A percentile compares a stretch with the other conserved stretches of the same genome.
Evolutionary conservation across 495 filamentous ascomycete genomes (phyloP).

Genomic region (Lepraria neglecta): DNA sequence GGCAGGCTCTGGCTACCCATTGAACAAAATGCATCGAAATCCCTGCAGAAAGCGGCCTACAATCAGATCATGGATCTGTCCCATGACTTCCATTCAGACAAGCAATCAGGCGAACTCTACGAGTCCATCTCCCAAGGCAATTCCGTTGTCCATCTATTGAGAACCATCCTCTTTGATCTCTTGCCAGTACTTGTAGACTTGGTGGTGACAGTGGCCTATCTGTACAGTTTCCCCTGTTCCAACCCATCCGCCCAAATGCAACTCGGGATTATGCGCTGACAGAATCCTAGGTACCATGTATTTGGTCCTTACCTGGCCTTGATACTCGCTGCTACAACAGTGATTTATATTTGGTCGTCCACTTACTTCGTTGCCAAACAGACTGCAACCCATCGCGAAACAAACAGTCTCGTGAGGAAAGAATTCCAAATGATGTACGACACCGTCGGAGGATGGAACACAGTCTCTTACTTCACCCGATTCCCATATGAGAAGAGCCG

Average conservation of each 20-base stretch:
- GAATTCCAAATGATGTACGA: conserved; percentile 57
- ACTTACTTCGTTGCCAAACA: conserved; percentile 43
- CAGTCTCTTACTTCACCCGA: conserved; percentile 66
- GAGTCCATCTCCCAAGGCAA: conserved; percentile 59
- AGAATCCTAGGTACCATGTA: conserved; percentile 31
- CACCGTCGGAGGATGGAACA: conserved; percentile 61
- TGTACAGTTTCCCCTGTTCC: conserved; percentile 38
- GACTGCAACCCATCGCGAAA: conserved; percentile 24
- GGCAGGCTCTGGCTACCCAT: conserved; percentile 61
- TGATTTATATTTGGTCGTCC: conserved; percentile 58
- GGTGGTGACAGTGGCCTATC: conserved; percentile 58
- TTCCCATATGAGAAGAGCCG: conserved; percentile 56
- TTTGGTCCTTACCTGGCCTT: conserved; percentile 73
- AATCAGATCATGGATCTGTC: conserved; percentile 72
- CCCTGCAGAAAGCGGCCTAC: conserved; percentile 59
- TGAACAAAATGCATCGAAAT: conserved; percentile 55
- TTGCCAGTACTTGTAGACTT: conserved; percentile 69
- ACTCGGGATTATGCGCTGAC: not conserved
- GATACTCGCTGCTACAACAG: conserved; percentile 55
- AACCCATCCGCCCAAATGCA: too few relatives aligned
- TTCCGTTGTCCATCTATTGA: conserved; percentile 56
- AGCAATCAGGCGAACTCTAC: conserved; percentile 64
- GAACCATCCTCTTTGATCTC: conserved; percentile 60
- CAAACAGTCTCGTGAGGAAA: conserved; percentile 30
- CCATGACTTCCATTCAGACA: conserved; percentile 71